phyloP scores from a whole-genome alignment of 2,329 filamentous ascomycete species.

The Aspergillus versicolor region DNA sequence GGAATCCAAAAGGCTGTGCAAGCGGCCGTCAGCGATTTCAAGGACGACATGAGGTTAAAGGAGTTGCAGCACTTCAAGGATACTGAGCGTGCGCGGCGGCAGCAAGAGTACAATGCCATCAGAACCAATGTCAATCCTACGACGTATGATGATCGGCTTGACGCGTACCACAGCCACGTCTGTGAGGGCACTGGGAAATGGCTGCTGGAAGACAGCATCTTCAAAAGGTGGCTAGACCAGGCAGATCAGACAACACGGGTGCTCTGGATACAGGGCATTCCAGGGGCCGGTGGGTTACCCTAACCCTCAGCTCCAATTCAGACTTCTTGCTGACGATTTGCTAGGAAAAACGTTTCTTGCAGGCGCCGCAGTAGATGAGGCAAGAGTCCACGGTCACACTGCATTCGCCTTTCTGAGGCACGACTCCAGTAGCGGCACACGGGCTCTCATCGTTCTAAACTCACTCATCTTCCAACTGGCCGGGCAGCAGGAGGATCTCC shows the following conservation, averaged over 20 bases:
- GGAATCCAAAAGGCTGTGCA: background rate
- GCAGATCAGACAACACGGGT: background rate
- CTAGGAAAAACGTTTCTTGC: conserved; percentile 19
- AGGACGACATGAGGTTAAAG: conserved; percentile 3
- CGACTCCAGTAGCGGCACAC: conserved; percentile 7
- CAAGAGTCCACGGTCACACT: background rate
- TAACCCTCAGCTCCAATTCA: background rate
- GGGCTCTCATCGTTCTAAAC: conserved; percentile 19
- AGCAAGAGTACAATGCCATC: conserved; percentile 1
- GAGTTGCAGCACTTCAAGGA: conserved; percentile 8
- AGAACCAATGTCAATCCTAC: background rate
- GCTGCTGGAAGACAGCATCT: conserved; percentile 7
- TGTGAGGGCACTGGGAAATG: conserved; percentile 1
- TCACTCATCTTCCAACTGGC: conserved; percentile 27
- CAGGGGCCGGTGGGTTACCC: conserved; percentile 15
- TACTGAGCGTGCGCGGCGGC: background rate
- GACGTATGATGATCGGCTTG: conserved; percentile 4
- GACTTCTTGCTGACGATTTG: background rate
- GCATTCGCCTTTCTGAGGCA: conserved; percentile 12
- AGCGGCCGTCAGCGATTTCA: conserved; percentile 4
- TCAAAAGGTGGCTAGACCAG: conserved; percentile 2
- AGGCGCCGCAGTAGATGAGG: conserved; percentile 14
- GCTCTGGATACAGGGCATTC: conserved; percentile 25
- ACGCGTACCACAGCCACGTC: background rate
- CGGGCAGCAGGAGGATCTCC: conserved; percentile 19